Evolutionary conservation across 306 rosid genomes (phyloP).

Genomic region (Mimosa bimucronata): DNA sequence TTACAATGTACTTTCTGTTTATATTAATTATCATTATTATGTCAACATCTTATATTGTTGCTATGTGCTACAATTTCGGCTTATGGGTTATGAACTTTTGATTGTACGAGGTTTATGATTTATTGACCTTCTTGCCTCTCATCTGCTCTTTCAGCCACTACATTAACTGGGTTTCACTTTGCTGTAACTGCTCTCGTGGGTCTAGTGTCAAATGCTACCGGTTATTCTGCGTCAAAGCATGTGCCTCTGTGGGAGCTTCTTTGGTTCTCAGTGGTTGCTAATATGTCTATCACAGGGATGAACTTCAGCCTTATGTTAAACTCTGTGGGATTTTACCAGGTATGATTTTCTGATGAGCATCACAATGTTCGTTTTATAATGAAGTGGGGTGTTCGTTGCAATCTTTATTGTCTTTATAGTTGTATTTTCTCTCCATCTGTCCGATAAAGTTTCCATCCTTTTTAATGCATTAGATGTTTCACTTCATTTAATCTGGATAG

Average conservation of each 20-base stretch:
- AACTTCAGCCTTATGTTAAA: slow-evolving; percentile 95
- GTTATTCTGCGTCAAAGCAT: slow-evolving; percentile 79
- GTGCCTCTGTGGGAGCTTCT: slow-evolving; percentile 93
- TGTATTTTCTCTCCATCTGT: background rate
- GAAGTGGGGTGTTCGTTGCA: background rate
- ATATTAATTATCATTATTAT: background rate
- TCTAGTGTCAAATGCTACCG: slow-evolving; percentile 81
- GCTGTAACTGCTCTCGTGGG: slow-evolving; percentile 92
- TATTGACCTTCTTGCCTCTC: background rate
- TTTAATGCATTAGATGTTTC: background rate
- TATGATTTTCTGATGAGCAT: slow-evolving; percentile 32
- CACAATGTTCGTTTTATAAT: background rate
- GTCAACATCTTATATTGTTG: background rate
- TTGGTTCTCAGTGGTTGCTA: slow-evolving; percentile 91
- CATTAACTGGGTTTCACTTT: slow-evolving; percentile 91
- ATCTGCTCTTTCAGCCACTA: slow-evolving; percentile 63
- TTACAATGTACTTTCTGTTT: background rate
- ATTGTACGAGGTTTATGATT: slow-evolving; percentile 22
- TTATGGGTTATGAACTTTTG: background rate
- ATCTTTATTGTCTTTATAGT: slow-evolving; percentile 19
- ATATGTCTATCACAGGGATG: slow-evolving; percentile 87
- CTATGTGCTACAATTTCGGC: background rate
- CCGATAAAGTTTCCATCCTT: slow-evolving; percentile 3
- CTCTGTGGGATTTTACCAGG: slow-evolving; percentile 94
- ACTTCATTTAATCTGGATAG: background rate